Conservation (phyloP, 2,329 filamentous ascomycete species). For the Ascomycota sp. region DNA sequence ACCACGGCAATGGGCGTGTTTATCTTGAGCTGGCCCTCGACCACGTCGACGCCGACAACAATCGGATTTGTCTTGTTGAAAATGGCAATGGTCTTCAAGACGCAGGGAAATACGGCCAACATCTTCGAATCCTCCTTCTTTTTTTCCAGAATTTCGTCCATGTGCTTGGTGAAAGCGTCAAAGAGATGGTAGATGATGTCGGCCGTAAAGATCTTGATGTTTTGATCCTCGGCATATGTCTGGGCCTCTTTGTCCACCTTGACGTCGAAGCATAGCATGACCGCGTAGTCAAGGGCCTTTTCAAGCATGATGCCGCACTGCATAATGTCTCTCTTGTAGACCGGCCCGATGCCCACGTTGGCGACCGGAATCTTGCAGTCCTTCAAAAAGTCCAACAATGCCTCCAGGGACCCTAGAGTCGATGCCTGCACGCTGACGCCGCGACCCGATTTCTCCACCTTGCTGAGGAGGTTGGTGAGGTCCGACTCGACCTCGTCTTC, state of each 20-base stretch:
- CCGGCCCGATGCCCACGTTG: conserved; percentile 91
- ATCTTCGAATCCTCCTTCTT: conserved; percentile 95
- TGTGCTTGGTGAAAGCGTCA: conserved; percentile 89
- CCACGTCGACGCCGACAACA: conserved; percentile 82
- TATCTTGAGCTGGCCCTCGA: conserved; percentile 70
- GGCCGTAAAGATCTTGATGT: conserved; percentile 93
- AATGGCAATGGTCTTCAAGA: conserved; percentile 71
- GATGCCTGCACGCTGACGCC: conserved; percentile 96
- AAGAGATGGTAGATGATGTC: conserved; percentile 99
- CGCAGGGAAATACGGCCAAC: conserved; percentile 89
- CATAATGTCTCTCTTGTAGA: conserved; percentile 96
- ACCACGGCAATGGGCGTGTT: conserved; percentile 82
- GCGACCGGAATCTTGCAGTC: conserved; percentile 92
- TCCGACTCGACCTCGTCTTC: conserved; percentile 94
- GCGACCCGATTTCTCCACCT: conserved; percentile 77
- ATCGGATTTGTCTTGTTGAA: conserved; percentile 98
- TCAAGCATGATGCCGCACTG: conserved; percentile 91
- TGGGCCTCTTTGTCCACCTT: conserved; percentile 96
- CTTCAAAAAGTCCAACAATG: conserved; percentile 86
- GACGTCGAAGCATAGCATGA: conserved; percentile 99
- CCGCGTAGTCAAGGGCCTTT: conserved; percentile 84
- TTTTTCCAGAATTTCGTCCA: conserved; percentile 67
- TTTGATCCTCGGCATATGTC: conserved; percentile 76
- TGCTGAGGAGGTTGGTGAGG: conserved; percentile 74
- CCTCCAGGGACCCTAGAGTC: conserved; percentile 89